phyloP scores from a whole-genome alignment of 495 filamentous ascomycete genomes.

The Aspergillus sclerotioniger region DNA sequence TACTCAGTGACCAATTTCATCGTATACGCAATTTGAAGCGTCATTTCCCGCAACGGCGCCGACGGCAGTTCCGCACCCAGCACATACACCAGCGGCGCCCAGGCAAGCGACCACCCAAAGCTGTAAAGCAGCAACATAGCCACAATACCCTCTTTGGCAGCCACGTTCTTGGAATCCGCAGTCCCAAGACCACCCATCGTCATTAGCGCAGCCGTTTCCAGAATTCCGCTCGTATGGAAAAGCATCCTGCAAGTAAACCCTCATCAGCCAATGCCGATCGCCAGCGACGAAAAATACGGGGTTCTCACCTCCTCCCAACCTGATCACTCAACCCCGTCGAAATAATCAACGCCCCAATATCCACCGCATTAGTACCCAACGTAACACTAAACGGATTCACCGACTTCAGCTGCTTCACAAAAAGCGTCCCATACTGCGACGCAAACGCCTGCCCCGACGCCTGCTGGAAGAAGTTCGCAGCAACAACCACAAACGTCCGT shows the following conservation, averaged over 20 bases:
- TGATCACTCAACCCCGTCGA: neutral
- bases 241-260: neutral
- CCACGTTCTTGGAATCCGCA: neutral
- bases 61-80: neutral
- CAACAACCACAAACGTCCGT: slow-evolving; percentile 12
- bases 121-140: neutral
- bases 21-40: slow-evolving; percentile 6
- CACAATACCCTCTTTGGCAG: neutral
- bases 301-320: slow-evolving; percentile 1
- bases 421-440: slow-evolving; percentile 13
- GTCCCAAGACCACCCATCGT: neutral
- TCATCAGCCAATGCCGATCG: neutral
- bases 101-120: neutral
- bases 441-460: slow-evolving; percentile 14
- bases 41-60: neutral
- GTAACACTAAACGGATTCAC: slow-evolving; percentile 10
- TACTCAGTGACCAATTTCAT: neutral
- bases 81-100: neutral
- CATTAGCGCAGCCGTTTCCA: neutral
- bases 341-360: slow-evolving; percentile 3
- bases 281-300: neutral
- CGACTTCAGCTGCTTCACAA: slow-evolving; percentile 5
- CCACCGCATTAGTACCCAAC: neutral
- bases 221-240: neutral
- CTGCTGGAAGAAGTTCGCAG: slow-evolving; percentile 17